Percentiles rank a stretch among this genome's conserved stretches.
phyloP scores from a whole-genome alignment of 306 rosid genomes.

The Hippophae rhamnoides region DNA sequence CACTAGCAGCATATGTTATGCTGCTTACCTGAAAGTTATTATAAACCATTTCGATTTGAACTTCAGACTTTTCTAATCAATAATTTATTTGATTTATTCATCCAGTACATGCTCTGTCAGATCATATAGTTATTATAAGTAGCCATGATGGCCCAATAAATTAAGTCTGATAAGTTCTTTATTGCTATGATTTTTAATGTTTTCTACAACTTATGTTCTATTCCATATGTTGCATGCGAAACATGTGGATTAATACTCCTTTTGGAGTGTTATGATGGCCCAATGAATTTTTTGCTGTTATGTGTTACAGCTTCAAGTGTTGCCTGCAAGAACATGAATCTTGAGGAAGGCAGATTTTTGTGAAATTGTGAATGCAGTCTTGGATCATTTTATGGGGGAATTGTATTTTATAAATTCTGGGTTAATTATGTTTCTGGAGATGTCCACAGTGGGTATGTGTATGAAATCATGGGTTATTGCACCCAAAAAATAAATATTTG shows the following conservation, averaged over 20 bases:
- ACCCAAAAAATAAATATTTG: constrained; percentile 26
- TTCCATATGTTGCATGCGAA: constrained; percentile 18
- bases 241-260: constrained; percentile 38
- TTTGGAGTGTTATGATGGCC: constrained; percentile 41
- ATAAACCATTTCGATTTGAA: neutral
- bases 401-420: constrained; percentile 27
- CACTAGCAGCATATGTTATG: neutral
- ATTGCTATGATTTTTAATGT: constrained; percentile 1
- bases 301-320: constrained; percentile 92
- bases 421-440: constrained; percentile 31
- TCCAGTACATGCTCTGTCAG: neutral
- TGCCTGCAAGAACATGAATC: constrained; percentile 60
- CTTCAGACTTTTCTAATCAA: neutral
- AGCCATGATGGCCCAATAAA: neutral
- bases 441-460: constrained; percentile 31
- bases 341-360: constrained; percentile 74
- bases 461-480: constrained; percentile 35
- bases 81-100: neutral
- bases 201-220: constrained; percentile 12
- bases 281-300: constrained; percentile 71
- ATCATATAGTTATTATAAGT: neutral
- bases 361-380: constrained; percentile 38
- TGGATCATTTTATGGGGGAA: constrained; percentile 48
- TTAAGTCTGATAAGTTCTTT: neutral
- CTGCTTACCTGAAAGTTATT: neutral